Base-by-base conservation (phyloP, 2,329 filamentous ascomycete species). In the Venturia pyrina region DNA sequence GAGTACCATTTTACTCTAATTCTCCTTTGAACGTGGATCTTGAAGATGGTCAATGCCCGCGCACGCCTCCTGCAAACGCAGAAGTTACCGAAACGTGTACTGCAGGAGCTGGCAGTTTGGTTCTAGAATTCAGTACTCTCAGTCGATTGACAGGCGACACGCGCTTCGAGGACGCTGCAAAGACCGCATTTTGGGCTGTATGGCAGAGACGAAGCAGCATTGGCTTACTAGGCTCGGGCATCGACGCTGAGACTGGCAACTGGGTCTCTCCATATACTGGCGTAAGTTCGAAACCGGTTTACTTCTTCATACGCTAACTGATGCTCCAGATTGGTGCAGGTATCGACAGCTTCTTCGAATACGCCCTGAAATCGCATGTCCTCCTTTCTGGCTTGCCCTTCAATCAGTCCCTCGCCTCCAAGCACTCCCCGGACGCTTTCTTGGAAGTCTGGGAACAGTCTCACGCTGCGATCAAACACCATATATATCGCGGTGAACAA, bases 341-440 rank as follows among this genome's bases (percentile, higher is more conserved):
- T 48, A 91, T 96, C 72, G 95, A 99, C 78, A 97, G 93, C 77
- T 99, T 99, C 78, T 98, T 96, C 73, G 95, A 99, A 78, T 99
- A 99, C 76, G 93, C 95, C 3, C 83, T 98, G 72, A 99, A 99
- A 77, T 92, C 92, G 21, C 88, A 96, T 73, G 90, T 99, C 67
- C 78, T 99, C 32, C 85, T 98, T 28, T 96, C 93, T 1, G 90
- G 91, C 1, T 86, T 81, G 6, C 75, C 78, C 0, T 76, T 75
- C 67, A 71, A 78, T 57, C 53, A 56, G 19, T 37, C 46, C 17
- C 21, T 41, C 8, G 62, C 34, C n/a, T 84, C 89, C 68, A 86
- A 91, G 69, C 74, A 81, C 64, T 89, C 89, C 0, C 81, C 93
- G 0, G 89, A 91, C 59, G 84, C 88, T 0, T 98, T 97, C 70